Evolutionary conservation across 371 early-diverging fungal genomes (phyloP).

Genomic region (Zychaea mexicana): DNA sequence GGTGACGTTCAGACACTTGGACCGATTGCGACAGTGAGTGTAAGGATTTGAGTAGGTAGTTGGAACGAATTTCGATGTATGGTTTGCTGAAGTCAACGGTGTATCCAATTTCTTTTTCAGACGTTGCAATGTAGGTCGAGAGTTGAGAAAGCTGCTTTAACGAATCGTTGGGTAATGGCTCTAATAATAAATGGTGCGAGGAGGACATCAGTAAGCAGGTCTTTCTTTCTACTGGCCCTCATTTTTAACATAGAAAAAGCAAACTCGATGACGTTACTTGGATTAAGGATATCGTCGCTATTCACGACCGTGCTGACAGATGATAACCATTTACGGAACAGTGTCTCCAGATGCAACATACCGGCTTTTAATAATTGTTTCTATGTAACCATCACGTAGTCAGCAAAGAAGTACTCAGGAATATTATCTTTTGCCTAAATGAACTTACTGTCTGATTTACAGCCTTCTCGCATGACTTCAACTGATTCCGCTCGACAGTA

Average conservation of each 20-base stretch:
- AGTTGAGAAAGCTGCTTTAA: conserved; percentile 60
- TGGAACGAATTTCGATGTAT: conserved; percentile 75
- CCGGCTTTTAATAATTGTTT: conserved; percentile 62
- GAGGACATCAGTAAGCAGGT: not conserved
- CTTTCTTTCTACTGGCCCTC: too few relatives aligned
- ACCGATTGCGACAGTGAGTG: conserved; percentile 55
- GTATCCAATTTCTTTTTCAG: conserved; percentile 62
- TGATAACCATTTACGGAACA: conserved; percentile 57
- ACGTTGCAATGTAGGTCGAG: conserved; percentile 64
- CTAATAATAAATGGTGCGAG: not conserved
- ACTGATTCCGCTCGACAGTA: conserved; percentile 50
- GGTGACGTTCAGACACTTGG: conserved; percentile 48
- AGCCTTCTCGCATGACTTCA: conserved; percentile 57
- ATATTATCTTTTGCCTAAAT: not conserved
- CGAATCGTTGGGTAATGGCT: conserved; percentile 17
- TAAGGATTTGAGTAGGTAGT: conserved; percentile 69
- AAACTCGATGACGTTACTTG: too few relatives aligned
- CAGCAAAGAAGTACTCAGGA: too few relatives aligned
- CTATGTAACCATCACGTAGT: conserved; percentile 22
- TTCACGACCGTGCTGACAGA: conserved; percentile 55
- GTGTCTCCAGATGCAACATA: conserved; percentile 54
- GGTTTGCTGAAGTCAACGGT: conserved; percentile 70
- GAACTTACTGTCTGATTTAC: conserved; percentile 51
- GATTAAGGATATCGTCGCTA: conserved; percentile 35
- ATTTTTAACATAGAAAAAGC: not conserved